Conservation (phyloP, 2,329 filamentous ascomycete genomes). For the Xylariaceae sp. region DNA sequence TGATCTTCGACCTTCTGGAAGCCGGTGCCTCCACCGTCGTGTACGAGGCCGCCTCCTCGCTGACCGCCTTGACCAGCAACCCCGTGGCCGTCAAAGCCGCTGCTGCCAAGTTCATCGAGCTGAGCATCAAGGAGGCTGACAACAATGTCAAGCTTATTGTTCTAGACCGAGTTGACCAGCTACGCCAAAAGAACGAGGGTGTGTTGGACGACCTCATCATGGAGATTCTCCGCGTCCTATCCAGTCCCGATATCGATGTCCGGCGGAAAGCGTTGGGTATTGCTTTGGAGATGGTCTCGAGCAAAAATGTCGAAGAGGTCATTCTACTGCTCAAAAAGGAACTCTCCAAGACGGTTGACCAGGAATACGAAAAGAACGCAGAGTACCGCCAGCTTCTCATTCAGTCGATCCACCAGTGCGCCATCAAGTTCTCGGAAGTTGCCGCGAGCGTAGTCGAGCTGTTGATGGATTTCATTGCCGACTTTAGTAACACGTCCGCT, state of each 20-base stretch:
- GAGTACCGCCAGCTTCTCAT: constrained; percentile 94
- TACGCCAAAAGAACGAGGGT: constrained; percentile 81
- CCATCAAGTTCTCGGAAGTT: constrained; percentile 98
- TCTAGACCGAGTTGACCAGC: constrained; percentile 81
- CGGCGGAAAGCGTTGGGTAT: constrained; percentile 84
- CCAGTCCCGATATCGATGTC: constrained; percentile 93
- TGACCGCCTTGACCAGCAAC: constrained; percentile 90
- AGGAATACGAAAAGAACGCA: constrained; percentile 97
- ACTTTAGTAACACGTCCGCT: constrained; percentile 94
- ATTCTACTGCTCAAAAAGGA: constrained; percentile 96
- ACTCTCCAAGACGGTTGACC: constrained; percentile 91
- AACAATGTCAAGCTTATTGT: constrained; percentile 99
- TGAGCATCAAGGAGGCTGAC: constrained; percentile 94
- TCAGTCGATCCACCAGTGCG: constrained; percentile 94
- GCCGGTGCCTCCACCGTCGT: constrained; percentile 90
- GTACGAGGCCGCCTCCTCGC: constrained; percentile 92
- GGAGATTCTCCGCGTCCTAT: constrained; percentile 92
- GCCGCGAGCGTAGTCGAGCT: constrained; percentile 93
- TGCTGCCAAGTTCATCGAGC: constrained; percentile 89
- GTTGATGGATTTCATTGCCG: constrained; percentile 97
- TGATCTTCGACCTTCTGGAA: constrained; percentile 95
- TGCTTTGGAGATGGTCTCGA: constrained; percentile 94
- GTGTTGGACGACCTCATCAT: constrained; percentile 90
- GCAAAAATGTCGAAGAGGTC: constrained; percentile 97
- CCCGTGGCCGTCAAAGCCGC: constrained; percentile 96